Percentiles rank a stretch among this genome's conserved stretches.
These are phyloP conservation scores for Hericium coralloides DNA, from an alignment of 768 basidiomycete species.

Conservation along the genomic window DNA sequence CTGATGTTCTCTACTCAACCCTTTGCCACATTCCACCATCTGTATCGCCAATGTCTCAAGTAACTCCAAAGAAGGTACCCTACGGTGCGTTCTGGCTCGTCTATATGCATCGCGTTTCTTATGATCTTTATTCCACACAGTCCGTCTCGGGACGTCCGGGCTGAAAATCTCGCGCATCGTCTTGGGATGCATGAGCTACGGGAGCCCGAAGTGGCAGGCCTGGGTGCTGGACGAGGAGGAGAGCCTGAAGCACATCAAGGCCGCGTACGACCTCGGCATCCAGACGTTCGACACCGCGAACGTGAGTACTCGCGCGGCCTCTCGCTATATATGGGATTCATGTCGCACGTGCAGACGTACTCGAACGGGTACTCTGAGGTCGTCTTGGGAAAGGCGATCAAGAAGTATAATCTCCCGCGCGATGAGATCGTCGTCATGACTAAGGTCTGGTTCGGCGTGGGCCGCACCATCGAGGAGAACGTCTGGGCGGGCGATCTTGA, in stretches of 20 bases:
- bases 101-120: too few relatives aligned
- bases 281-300: constrained; percentile 21
- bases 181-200: constrained; percentile 41
- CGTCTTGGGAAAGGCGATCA: constrained; percentile 66
- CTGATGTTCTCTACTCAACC: too few relatives aligned
- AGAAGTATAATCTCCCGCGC: constrained; percentile 54
- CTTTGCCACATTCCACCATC: too few relatives aligned
- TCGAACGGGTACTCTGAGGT: constrained; percentile 59
- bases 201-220: constrained; percentile 37
- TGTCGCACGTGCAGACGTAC: constrained; percentile 34
- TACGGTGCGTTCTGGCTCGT: too few relatives aligned
- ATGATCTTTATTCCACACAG: constrained; percentile 14
- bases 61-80: too few relatives aligned
- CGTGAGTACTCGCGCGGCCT: neutral
- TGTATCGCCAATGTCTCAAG: too few relatives aligned
- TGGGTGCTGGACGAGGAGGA: constrained; percentile 45
- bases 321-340: neutral
- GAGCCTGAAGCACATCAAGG: constrained; percentile 36
- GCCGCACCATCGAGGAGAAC: constrained; percentile 7
- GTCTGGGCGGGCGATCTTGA: constrained; percentile 28
- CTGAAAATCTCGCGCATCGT: constrained; percentile 43
- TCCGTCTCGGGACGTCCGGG: constrained; percentile 38
- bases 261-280: constrained; percentile 30
- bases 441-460: neutral
- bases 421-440: constrained; percentile 74